A percentile compares a stretch with the other conserved stretches of the same genome.
phyloP scores from a whole-genome alignment of 306 rosid species.

The Cotoneaster glaucophyllus region DNA sequence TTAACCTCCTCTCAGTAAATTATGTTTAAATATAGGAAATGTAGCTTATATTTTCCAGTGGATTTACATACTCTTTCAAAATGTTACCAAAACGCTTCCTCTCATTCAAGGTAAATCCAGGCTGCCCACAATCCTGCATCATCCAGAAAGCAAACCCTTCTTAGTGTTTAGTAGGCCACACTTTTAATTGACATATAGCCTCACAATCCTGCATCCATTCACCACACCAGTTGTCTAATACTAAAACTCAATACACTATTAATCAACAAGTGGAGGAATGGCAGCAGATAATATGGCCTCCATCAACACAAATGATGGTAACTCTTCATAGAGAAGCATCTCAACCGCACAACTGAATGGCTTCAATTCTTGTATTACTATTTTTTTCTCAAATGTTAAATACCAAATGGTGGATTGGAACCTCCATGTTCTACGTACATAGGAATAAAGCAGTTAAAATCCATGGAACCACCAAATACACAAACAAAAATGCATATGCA shows the following conservation, averaged over 20 bases:
- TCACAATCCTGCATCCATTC: not conserved
- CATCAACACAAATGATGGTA: not conserved
- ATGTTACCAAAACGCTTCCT: conserved; percentile 74
- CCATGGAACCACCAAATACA: not conserved
- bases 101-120: conserved; percentile 89
- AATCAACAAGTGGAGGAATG: not conserved
- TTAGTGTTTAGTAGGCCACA: not conserved
- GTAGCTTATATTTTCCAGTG: not conserved
- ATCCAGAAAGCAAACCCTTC: conserved; percentile 15
- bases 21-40: not conserved
- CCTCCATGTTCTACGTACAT: not conserved
- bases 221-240: not conserved
- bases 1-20: not conserved
- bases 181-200: not conserved
- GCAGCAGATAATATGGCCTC: not conserved
- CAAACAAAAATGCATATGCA: conserved; percentile 3
- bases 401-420: not conserved
- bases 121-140: conserved; percentile 90
- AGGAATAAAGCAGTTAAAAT: not conserved
- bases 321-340: not conserved
- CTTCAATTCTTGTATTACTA: not conserved
- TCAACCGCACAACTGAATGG: not conserved
- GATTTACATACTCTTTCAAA: conserved; percentile 66
- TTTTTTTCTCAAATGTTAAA: not conserved
- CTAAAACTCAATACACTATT: not conserved